Evolutionary conservation across 768 basidiomycete genomes (phyloP).

Genomic region (Trichaptum fuscoviolaceum): DNA sequence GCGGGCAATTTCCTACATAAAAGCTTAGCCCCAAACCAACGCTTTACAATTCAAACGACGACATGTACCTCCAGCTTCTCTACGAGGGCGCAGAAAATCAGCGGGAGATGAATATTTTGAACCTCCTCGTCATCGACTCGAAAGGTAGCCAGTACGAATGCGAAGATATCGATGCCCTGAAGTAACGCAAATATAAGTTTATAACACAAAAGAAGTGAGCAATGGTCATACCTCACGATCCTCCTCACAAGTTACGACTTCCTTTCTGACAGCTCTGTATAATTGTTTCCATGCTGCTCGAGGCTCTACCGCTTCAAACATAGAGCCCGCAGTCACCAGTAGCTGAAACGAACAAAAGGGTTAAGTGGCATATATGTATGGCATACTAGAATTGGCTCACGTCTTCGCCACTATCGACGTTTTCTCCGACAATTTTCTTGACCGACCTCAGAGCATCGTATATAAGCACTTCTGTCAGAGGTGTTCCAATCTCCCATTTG

Average conservation of each 20-base stretch:
- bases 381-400: constrained; percentile 32
- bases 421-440: constrained; percentile 45
- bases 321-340: constrained; percentile 75
- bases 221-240: not conserved
- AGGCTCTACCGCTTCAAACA: constrained; percentile 93
- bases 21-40: not conserved
- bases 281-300: constrained; percentile 81
- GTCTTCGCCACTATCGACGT: constrained; percentile 54
- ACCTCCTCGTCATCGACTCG: constrained; percentile 84
- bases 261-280: constrained; percentile 48
- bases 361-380: constrained; percentile 5
- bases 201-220: constrained; percentile 4
- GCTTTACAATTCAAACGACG: not conserved
- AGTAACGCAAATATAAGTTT: constrained; percentile 8
- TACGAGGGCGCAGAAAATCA: constrained; percentile 65
- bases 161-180: constrained; percentile 62
- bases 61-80: constrained; percentile 58
- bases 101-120: constrained; percentile 71
- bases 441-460: constrained; percentile 78
- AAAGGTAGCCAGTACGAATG: constrained; percentile 71
- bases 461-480: constrained; percentile 71
- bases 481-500: constrained; percentile 92
- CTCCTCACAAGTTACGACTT: constrained; percentile 30
- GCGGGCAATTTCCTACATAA: not conserved
- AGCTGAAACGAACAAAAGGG: constrained; percentile 36